A percentile compares a stretch with the other conserved stretches of the same genome.
These are phyloP conservation scores for Nepenthes gracilis DNA, from an alignment of 148 eudicot genomes.

Conservation along the genomic window DNA sequence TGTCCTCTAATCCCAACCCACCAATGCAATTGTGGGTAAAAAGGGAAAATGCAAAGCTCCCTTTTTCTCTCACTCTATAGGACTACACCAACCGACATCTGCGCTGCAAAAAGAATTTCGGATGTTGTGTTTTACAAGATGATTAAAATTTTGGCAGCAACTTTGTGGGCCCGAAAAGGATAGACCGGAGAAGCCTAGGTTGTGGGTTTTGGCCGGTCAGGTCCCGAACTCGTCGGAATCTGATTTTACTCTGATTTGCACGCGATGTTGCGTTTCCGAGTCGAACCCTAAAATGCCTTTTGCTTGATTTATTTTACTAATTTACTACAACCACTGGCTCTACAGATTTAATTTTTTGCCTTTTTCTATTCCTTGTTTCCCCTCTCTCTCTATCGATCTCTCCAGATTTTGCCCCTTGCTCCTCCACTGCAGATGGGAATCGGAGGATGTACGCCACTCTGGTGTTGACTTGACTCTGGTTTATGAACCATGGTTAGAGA, in stretches of 20 bases:
- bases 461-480: too few relatives aligned
- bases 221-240: constrained; percentile 30
- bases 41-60: neutral
- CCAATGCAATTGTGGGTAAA: too few relatives aligned
- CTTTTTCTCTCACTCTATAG: constrained; percentile 7
- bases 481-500: constrained; percentile 9
- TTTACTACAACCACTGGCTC: too few relatives aligned
- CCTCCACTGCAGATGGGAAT: too few relatives aligned
- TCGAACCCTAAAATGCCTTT: constrained; percentile 21
- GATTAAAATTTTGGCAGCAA: constrained; percentile 12
- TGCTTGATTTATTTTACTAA: neutral
- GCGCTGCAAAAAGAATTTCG: constrained; percentile 7
- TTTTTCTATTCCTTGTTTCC: neutral
- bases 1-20: too few relatives aligned
- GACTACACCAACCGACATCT: constrained; percentile 3
- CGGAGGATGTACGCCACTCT: too few relatives aligned
- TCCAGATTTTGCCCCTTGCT: too few relatives aligned
- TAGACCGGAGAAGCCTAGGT: constrained; percentile 22
- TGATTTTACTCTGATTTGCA: constrained; percentile 8
- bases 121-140: neutral
- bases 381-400: too few relatives aligned
- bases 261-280: constrained; percentile 9
- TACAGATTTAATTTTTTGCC: too few relatives aligned
- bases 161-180: constrained; percentile 17
- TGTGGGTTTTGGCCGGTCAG: constrained; percentile 16